Evolutionary conservation across 768 basidiomycete genomes (phyloP).

Genomic region (Phlegmacium glaucopus): DNA sequence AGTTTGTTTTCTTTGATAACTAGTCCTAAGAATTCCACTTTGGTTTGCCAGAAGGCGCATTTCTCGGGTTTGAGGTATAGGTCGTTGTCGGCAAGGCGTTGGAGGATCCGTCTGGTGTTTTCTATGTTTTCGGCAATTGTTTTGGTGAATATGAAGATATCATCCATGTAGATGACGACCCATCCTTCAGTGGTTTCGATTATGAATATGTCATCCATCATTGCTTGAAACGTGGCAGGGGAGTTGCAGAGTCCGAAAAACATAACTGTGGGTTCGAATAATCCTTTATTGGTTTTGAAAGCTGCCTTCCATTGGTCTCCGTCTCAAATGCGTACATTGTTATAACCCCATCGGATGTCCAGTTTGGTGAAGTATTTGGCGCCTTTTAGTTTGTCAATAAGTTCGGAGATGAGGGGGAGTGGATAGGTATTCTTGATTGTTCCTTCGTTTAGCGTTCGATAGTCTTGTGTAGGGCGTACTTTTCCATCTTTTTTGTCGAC

Average conservation of each 20-base stretch:
- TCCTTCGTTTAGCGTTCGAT: constrained; percentile 28
- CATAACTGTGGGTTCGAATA: constrained; percentile 18
- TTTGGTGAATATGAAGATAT: constrained; percentile 8
- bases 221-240: constrained; percentile 10
- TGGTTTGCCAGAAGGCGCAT: constrained; percentile 23
- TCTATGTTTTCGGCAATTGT: neutral
- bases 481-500: too few relatives aligned
- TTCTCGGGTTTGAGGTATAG: constrained; percentile 34
- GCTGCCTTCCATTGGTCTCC: constrained; percentile 41
- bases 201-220: constrained; percentile 12
- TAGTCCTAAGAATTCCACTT: constrained; percentile 30
- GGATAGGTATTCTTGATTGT: constrained; percentile 34
- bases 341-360: constrained; percentile 36
- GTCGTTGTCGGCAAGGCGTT: constrained; percentile 23
- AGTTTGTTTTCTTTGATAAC: too few relatives aligned
- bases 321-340: constrained; percentile 30
- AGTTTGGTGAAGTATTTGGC: constrained; percentile 32
- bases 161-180: constrained; percentile 12
- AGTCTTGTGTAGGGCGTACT: too few relatives aligned
- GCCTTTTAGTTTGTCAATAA: constrained; percentile 21
- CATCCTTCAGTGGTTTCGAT: constrained; percentile 2
- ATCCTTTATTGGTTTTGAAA: constrained; percentile 28
- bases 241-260: constrained; percentile 16
- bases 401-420: constrained; percentile 27
- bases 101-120: constrained; percentile 18